phyloP scores from a whole-genome alignment of 257 asterid genomes.

The Solanum medicagineum region DNA sequence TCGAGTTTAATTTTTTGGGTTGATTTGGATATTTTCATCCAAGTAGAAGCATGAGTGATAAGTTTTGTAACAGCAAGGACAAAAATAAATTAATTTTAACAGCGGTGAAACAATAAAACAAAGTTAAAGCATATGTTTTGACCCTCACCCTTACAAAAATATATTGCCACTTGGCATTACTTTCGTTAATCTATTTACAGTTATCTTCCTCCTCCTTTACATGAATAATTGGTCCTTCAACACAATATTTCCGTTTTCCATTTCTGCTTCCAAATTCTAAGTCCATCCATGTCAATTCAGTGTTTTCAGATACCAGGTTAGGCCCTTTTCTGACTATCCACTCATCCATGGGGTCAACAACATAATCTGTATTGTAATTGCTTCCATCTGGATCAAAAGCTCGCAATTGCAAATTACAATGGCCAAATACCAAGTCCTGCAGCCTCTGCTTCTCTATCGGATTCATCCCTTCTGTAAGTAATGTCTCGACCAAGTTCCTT shows the following conservation, averaged over 20 bases:
- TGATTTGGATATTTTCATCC: too few relatives aligned
- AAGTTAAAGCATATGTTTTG: too few relatives aligned
- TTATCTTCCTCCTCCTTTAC: neutral
- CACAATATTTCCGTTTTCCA: neutral
- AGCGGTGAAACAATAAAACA: too few relatives aligned
- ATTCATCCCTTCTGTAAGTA: constrained; percentile 12
- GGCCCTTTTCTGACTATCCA: constrained; percentile 11
- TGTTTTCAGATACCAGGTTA: neutral
- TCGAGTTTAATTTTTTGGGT: too few relatives aligned
- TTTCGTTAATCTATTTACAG: neutral
- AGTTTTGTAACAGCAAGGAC: too few relatives aligned
- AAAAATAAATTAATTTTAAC: too few relatives aligned
- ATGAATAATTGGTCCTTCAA: neutral
- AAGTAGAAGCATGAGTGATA: too few relatives aligned
- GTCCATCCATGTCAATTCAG: constrained; percentile 3
- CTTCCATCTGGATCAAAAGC: constrained; percentile 9
- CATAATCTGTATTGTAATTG: neutral
- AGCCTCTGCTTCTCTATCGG: constrained; percentile 15
- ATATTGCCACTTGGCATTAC: neutral
- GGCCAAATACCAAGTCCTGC: constrained; percentile 23
- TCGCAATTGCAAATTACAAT: constrained; percentile 40
- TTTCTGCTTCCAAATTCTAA: neutral
- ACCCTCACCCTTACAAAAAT: too few relatives aligned
- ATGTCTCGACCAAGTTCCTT: constrained; percentile 23
- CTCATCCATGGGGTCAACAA: constrained; percentile 13